Evolutionary conservation across 2,329 filamentous ascomycete genomes (phyloP).

Genomic region (Aspergillus sp.): DNA sequence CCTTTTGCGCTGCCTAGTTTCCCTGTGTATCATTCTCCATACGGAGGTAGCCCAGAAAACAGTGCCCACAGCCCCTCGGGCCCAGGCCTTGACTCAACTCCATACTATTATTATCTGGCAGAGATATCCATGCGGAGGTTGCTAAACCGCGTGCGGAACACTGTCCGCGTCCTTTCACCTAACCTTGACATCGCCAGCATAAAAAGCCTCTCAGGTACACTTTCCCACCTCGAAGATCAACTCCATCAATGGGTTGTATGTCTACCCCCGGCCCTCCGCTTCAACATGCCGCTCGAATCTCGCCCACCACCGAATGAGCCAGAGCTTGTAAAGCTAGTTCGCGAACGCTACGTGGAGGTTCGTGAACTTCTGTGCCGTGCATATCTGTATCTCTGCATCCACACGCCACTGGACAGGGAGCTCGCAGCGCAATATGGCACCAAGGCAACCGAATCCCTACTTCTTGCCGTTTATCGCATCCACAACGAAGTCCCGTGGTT

Average conservation of each 20-base stretch:
- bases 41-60: slow-evolving; percentile 15
- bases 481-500: slow-evolving; percentile 27
- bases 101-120: slow-evolving; percentile 27
- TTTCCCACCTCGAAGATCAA: slow-evolving; percentile 22
- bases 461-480: slow-evolving; percentile 25
- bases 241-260: slow-evolving; percentile 27
- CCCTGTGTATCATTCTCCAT: slow-evolving; percentile 15
- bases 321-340: slow-evolving; percentile 25
- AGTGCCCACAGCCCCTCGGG: slow-evolving; percentile 12
- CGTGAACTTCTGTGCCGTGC: slow-evolving; percentile 26
- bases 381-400: slow-evolving; percentile 26
- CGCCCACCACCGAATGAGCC: slow-evolving; percentile 17
- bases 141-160: slow-evolving; percentile 33
- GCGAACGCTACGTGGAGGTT: slow-evolving; percentile 27
- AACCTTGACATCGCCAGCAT: slow-evolving; percentile 17
- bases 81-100: slow-evolving; percentile 20
- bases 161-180: slow-evolving; percentile 22
- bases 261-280: slow-evolving; percentile 23
- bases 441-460: slow-evolving; percentile 24
- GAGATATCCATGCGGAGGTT: slow-evolving; percentile 28
- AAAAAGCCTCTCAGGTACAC: slow-evolving; percentile 16
- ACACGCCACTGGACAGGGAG: slow-evolving; percentile 17
- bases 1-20: slow-evolving; percentile 26
- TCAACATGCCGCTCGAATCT: slow-evolving; percentile 24
- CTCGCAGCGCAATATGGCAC: slow-evolving; percentile 19